phyloP scores from a whole-genome alignment of 768 basidiomycete species.

The Pisolithus orientalis region DNA sequence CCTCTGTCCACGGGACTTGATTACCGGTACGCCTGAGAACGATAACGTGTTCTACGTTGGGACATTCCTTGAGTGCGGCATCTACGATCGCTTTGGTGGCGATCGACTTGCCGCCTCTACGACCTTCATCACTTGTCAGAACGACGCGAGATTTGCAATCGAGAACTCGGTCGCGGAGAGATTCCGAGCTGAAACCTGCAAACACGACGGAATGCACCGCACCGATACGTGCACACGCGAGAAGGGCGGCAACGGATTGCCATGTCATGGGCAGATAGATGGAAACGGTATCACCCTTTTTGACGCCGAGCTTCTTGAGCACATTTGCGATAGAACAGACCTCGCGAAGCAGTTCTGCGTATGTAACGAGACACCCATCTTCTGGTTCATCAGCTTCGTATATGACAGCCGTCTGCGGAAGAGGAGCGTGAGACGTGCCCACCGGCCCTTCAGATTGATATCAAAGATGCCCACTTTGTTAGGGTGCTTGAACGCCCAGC shows the following conservation, averaged over 20 bases:
- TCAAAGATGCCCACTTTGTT: conserved; percentile 49
- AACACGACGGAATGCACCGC: conserved; percentile 97
- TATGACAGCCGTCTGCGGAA: conserved; percentile 79
- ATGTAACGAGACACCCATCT: conserved; percentile 70
- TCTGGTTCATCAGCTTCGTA: conserved; percentile 96
- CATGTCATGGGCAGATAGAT: conserved; percentile 92
- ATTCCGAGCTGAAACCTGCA: conserved; percentile 94
- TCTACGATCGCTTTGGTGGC: conserved; percentile 94
- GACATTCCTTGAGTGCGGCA: conserved; percentile 79
- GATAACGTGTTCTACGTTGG: conserved; percentile 82
- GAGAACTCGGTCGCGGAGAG: conserved; percentile 83
- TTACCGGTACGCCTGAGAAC: conserved; percentile 86
- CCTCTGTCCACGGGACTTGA: conserved; percentile 71
- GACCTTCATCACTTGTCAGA: conserved; percentile 93
- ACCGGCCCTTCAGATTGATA: not conserved
- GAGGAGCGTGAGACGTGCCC: not conserved
- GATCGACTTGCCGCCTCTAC: conserved; percentile 89
- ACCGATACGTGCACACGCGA: conserved; percentile 95
- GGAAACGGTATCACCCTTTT: conserved; percentile 94
- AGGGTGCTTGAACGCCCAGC: conserved; percentile 89
- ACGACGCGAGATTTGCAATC: conserved; percentile 90
- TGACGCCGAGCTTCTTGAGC: conserved; percentile 81
- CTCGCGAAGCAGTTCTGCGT: conserved; percentile 81
- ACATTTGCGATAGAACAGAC: conserved; percentile 89
- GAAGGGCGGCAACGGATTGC: conserved; percentile 94